Evolutionary conservation across 2,329 filamentous ascomycete species (phyloP), one percentile per base, ranked within the genome.

Genomic region (Hypoxylon sp.): DNA sequence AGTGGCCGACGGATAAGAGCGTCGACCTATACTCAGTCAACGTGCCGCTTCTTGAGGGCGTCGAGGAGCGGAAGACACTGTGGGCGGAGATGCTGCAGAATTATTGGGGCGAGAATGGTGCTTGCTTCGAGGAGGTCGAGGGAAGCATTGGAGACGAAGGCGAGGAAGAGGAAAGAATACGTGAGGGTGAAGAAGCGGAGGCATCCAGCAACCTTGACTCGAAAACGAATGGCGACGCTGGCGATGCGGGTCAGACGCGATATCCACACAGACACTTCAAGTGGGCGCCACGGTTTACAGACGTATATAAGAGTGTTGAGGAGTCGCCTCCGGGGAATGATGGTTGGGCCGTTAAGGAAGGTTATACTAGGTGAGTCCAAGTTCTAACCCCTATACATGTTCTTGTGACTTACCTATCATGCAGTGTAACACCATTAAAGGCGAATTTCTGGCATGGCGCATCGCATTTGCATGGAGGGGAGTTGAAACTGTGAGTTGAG

Each of bases 1-100:
- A 94, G 77, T 97, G 93, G 92, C 88, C 84, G 0, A 81, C 84
- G 35, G 90, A 90, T 57, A 80, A 84, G 33, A 86, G 86, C 66
- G 90, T 93, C 4, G 93, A 97, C 77, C 82, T 98, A n/a, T 98
- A 97, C 80, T 92, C 88, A 52, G 90, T 98, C 73, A 98, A 98
- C 77, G 91, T 98, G 8, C 95, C 96, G 19, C 84, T 98, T 10
- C 86, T 96, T 13, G 90, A 92, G 66, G 91, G 90, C 5, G 88
- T 98, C 0, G 91, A 91, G 73, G 78, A 83, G 17, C 86, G 87
- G 59, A 94, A 92, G 81, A 89, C 94, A 3, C 76, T 96, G n/a
- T 97, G 90, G 82, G 95, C 96, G 2, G 84, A 89, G 68, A 92
- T 98, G 86, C 82, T 98, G 75, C 93, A 97, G 81, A 99, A 98